These are phyloP conservation scores for Collariella sp. DNA, from an alignment of 495 filamentous ascomycete species.

Conservation along the genomic window DNA sequence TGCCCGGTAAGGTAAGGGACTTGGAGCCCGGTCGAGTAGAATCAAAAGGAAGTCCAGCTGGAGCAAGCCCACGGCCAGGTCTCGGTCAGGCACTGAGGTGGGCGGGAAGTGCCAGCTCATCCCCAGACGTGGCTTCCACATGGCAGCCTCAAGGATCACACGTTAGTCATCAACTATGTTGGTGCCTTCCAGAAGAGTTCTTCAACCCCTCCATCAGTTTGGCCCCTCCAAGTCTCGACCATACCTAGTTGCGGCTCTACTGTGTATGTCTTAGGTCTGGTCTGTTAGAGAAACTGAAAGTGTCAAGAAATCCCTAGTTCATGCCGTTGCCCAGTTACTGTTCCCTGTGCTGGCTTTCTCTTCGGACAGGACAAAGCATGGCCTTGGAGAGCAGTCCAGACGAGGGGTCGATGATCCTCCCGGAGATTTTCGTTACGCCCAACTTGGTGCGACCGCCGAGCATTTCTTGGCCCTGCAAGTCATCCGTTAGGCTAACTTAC, in stretches of 20 bases:
- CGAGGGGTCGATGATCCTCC: not conserved
- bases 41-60: not conserved
- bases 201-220: not conserved
- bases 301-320: no score
- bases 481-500: conserved; percentile 1
- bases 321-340: no score
- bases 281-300: no score
- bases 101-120: conserved; percentile 6
- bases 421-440: conserved; percentile 7
- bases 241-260: no score
- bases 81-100: not conserved
- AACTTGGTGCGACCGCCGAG: conserved; percentile 7
- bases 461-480: conserved; percentile 16
- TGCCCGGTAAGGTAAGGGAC: no score
- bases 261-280: no score
- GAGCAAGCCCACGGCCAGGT: not conserved
- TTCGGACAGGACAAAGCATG: not conserved
- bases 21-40: not conserved
- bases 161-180: not conserved
- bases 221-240: no score
- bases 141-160: not conserved
- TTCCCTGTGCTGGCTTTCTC: no score
- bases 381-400: not conserved
- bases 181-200: conserved; percentile 22
- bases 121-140: conserved; percentile 4